Base-by-base conservation (phyloP, 2,329 filamentous ascomycete genomes). In the Fusarium begoniae region DNA sequence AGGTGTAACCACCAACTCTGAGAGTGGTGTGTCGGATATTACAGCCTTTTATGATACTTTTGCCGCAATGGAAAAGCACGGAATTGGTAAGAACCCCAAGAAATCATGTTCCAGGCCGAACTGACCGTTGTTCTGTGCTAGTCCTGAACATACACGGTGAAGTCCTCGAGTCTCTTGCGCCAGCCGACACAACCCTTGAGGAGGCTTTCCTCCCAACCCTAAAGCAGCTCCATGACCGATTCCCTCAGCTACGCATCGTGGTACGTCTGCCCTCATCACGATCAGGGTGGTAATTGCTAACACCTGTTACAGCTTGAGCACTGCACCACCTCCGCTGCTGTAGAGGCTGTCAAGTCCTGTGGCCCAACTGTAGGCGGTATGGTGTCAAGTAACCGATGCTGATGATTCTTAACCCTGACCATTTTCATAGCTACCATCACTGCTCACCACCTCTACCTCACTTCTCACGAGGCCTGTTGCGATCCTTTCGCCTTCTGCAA, bases 101-200 rank as follows among this genome's bases (percentile, higher is more conserved):
- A 8, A 15, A 12, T 5, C 22, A 3, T 28, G 18, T 30, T 13
- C 17, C 15, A 48, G 37, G 20, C 20, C n/a, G 51, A 40, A 53
- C 66, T 73, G 35, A 74, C n/a, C 13, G n/a, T 10, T 30, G 3
- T 35, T 24, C 37, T n/a, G 18, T n/a, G 28, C 2, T 41, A 75
- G 89, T 97, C n/a, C 87, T 97, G 47, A 98, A 98, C 84, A 86
- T 98, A n/a, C 95, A 98, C 81, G 96, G 95, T 74, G 96, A 98
- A 83, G 90, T 92, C n/a, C 92, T 83, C 6, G 82, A 82, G 64
- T 80, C 82, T 8, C 79, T 83, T 53, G 81, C 91, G 1, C 87
- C 87, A 4, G 85, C 85, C n/a, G 82, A 80, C 30, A 73, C 81
- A 38, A 85, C 85, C 3, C 78, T 86, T 8, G 85, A 87, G 74